These are phyloP conservation scores for Saccharomycopsis microspora DNA, from an alignment of 805 yeast species.

Conservation along the genomic window DNA sequence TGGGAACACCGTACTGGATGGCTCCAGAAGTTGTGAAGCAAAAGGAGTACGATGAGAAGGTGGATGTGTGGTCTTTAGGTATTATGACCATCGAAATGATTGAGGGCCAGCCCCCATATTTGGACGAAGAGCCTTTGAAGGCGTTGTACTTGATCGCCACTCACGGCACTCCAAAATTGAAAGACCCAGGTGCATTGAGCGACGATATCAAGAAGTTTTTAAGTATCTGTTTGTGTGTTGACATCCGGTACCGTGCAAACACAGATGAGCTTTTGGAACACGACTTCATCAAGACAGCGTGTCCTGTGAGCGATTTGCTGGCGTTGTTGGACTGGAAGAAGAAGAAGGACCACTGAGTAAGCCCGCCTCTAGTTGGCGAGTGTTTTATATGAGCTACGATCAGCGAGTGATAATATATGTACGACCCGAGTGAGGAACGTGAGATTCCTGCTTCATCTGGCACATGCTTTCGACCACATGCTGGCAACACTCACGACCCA, in stretches of 20 bases:
- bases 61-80: conserved; percentile 96
- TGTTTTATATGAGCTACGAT: too few relatives aligned
- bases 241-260: conserved; percentile 81
- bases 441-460: too few relatives aligned
- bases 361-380: background rate
- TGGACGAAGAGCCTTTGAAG: conserved; percentile 90
- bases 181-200: conserved; percentile 74
- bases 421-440: too few relatives aligned
- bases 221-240: conserved; percentile 88
- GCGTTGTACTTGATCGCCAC: conserved; percentile 92
- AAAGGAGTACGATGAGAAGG: conserved; percentile 93
- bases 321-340: conserved; percentile 43
- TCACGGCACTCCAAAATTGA: conserved; percentile 89
- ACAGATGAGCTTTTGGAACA: conserved; percentile 82
- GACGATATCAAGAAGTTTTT: conserved; percentile 74
- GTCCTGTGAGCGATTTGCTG: conserved; percentile 47
- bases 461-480: too few relatives aligned
- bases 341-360: conserved; percentile 10
- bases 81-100: conserved; percentile 98
- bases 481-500: too few relatives aligned
- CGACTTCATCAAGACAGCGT: conserved; percentile 54
- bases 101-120: conserved; percentile 97
- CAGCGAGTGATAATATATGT: too few relatives aligned
- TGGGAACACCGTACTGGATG: conserved; percentile 99
- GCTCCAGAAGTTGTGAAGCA: conserved; percentile 97